These are phyloP conservation scores for Stereum hirsutum DNA, from an alignment of 1,284 basidiomycete species.

Conservation along the genomic window DNA sequence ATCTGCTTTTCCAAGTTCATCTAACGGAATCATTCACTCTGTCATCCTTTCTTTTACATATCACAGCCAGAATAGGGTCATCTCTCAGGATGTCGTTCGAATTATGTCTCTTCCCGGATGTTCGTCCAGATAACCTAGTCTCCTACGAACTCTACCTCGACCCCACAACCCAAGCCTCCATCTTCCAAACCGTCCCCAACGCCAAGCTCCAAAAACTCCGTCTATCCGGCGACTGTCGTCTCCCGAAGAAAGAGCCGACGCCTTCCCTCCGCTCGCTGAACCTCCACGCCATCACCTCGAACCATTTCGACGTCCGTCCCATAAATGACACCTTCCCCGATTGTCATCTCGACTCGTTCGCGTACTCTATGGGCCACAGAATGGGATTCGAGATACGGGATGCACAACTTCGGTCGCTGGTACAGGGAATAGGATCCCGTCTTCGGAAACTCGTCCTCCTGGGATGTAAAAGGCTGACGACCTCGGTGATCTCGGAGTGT, in stretches of 20 bases:
- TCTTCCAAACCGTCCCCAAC: constrained; percentile 23
- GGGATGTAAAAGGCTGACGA: constrained; percentile 24
- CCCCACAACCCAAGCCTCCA: constrained; percentile 18
- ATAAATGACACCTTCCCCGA: constrained; percentile 19
- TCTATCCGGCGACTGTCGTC: constrained; percentile 26
- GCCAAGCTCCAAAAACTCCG: constrained; percentile 20
- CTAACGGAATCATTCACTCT: too few species aligned
- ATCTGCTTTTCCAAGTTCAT: background rate
- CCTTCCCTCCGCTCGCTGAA: constrained; percentile 23
- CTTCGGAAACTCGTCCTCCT: constrained; percentile 29
- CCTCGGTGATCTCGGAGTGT: constrained; percentile 19
- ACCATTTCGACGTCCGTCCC: constrained; percentile 25
- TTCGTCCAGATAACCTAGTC: constrained; percentile 14
- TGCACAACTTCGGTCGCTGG: constrained; percentile 23
- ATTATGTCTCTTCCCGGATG: constrained; percentile 26
- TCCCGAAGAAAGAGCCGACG: constrained; percentile 11
- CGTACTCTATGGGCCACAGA: constrained; percentile 23
- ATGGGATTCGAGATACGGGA: constrained; percentile 30
- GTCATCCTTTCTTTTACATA: too few species aligned
- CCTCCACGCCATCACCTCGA: constrained; percentile 25
- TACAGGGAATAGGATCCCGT: constrained; percentile 14
- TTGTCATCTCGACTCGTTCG: constrained; percentile 24
- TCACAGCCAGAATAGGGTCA: constrained; percentile 7
- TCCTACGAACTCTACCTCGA: constrained; percentile 27
- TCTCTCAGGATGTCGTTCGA: constrained; percentile 26